phyloP scores from a whole-genome alignment of 2,329 filamentous ascomycete species.

The Botrytis fabae region DNA sequence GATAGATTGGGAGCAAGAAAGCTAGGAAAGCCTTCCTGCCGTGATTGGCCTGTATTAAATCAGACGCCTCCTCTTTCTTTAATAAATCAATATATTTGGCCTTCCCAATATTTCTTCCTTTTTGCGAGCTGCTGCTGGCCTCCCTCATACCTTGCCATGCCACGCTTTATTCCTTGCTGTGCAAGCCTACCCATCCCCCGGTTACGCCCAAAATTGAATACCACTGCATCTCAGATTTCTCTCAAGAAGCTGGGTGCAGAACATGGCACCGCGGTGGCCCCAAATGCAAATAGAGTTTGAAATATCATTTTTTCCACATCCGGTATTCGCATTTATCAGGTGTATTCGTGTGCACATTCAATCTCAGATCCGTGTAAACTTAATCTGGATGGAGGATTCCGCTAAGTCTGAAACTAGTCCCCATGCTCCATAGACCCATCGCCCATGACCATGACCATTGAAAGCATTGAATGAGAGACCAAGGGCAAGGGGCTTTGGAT shows the following conservation, averaged over 20 bases:
- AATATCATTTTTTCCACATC: background rate
- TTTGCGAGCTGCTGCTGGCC: background rate
- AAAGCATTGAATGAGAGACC: too few relatives aligned
- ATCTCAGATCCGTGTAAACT: background rate
- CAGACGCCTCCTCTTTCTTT: background rate
- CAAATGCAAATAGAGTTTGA: background rate
- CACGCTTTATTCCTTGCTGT: slow-evolving; percentile 13
- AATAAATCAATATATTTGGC: background rate
- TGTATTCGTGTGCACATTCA: background rate
- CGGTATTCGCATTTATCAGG: background rate
- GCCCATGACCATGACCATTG: background rate
- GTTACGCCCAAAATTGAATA: background rate
- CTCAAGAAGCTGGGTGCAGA: slow-evolving; percentile 30
- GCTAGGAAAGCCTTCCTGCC: background rate
- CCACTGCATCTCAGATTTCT: background rate
- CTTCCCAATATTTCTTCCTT: background rate
- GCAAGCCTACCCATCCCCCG: slow-evolving; percentile 5
- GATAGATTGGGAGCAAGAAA: background rate
- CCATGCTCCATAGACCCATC: background rate
- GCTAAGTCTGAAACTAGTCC: background rate
- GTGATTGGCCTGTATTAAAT: background rate
- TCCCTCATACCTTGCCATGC: slow-evolving; percentile 10
- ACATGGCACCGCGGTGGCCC: slow-evolving; percentile 23
- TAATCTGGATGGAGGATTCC: background rate
- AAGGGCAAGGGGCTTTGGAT: background rate